A percentile compares a stretch with the other conserved stretches of the same genome.
Conservation (phyloP, 2,329 filamentous ascomycete species). For the Curvularia lunata region DNA sequence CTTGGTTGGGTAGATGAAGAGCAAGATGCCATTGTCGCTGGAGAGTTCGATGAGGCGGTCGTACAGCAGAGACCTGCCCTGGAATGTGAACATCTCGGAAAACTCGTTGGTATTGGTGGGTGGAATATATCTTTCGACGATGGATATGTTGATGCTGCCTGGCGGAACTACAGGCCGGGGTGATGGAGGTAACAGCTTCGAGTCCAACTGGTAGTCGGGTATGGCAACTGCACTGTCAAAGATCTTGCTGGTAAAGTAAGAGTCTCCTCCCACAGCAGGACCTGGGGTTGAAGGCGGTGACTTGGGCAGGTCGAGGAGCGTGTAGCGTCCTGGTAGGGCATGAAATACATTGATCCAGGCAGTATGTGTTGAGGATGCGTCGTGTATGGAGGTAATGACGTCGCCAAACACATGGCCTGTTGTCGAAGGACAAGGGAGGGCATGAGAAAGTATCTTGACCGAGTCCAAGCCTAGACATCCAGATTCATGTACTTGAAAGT, state of each 20-base stretch:
- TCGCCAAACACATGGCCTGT: conserved; percentile 60
- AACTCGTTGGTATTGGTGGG: conserved; percentile 66
- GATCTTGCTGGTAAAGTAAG: conserved; percentile 67
- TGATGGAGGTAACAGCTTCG: conserved; percentile 57
- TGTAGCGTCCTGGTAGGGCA: conserved; percentile 67
- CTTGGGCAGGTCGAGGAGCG: conserved; percentile 65
- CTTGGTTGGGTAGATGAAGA: conserved; percentile 68
- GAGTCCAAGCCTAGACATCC: conserved; percentile 46
- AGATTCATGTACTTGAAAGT: conserved; percentile 40
- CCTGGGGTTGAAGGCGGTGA: conserved; percentile 68
- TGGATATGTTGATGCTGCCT: conserved; percentile 64
- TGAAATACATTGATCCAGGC: conserved; percentile 70
- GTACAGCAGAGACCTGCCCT: conserved; percentile 62
- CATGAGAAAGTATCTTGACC: conserved; percentile 66
- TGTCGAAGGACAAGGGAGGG: conserved; percentile 62
- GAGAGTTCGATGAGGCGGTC: conserved; percentile 68
- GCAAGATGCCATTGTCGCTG: conserved; percentile 60
- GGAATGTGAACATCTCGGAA: conserved; percentile 62
- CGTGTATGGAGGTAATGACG: conserved; percentile 63
- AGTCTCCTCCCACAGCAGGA: conserved; percentile 58
- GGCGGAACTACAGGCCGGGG: conserved; percentile 66
- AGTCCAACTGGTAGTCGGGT: conserved; percentile 63
- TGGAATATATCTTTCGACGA: conserved; percentile 71
- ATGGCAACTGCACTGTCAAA: conserved; percentile 68
- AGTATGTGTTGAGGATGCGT: conserved; percentile 58